These are phyloP conservation scores for Cordyceps cicadae DNA, from an alignment of 2,329 filamentous ascomycete genomes.

Conservation along the genomic window DNA sequence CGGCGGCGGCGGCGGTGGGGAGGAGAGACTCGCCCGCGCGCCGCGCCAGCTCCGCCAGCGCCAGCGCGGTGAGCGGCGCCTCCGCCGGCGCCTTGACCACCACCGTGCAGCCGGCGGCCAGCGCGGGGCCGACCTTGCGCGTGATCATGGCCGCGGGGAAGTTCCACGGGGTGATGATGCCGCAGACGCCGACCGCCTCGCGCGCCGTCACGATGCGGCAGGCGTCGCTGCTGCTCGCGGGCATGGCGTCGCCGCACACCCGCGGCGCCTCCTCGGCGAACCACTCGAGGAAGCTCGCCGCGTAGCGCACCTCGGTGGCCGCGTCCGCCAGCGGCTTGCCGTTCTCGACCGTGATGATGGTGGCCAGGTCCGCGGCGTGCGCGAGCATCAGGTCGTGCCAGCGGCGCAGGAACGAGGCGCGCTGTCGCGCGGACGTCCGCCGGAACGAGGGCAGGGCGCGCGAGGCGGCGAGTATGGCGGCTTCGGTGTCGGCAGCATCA, in stretches of 20 bases:
- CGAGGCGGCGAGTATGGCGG: conserved; percentile 75
- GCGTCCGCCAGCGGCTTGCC: conserved; percentile 75
- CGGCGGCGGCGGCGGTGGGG: too few species aligned
- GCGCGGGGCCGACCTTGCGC: conserved; percentile 60
- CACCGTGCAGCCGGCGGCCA: conserved; percentile 92
- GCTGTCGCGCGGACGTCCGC: conserved; percentile 56
- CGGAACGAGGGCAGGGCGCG: conserved; percentile 60
- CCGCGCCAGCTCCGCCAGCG: conserved; percentile 75
- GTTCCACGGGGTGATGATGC: conserved; percentile 80
- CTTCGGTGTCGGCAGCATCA: conserved; percentile 65
- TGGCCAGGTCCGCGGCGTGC: conserved; percentile 72
- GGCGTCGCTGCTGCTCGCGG: conserved; percentile 51
- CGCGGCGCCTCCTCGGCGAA: conserved; percentile 72
- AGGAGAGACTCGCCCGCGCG: too few species aligned
- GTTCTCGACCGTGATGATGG: conserved; percentile 82
- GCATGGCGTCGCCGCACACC: conserved; percentile 66
- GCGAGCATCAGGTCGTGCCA: conserved; percentile 77
- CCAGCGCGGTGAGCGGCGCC: conserved; percentile 85
- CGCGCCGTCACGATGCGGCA: conserved; percentile 75
- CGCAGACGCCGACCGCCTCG: conserved; percentile 78
- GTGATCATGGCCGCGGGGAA: conserved; percentile 74
- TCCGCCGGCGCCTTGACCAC: conserved; percentile 87
- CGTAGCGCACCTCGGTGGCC: conserved; percentile 62
- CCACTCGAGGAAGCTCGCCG: conserved; percentile 71
- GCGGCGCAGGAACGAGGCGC: conserved; percentile 63